Evolutionary conservation across 2,329 filamentous ascomycete genomes (phyloP).

Genomic region (Alternaria arbusti): DNA sequence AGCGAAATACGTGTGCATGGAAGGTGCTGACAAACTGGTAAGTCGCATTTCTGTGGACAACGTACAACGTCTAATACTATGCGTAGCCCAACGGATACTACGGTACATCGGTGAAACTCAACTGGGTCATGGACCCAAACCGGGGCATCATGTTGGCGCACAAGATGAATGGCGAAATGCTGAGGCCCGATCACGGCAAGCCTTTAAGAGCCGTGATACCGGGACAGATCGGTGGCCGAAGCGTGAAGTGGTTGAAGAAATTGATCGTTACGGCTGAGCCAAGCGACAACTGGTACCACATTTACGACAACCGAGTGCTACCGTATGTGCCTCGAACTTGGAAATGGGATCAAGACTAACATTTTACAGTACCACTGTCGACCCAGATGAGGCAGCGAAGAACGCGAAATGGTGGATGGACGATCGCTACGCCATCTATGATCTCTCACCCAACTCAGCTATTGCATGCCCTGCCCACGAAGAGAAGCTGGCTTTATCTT

Average conservation of each 20-base stretch:
- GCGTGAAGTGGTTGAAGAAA: constrained; percentile 89
- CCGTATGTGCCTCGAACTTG: constrained; percentile 57
- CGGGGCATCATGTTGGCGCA: constrained; percentile 86
- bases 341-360: background rate
- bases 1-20: constrained; percentile 87
- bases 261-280: constrained; percentile 79
- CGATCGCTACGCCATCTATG: constrained; percentile 91
- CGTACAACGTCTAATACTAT: constrained; percentile 10
- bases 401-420: constrained; percentile 83
- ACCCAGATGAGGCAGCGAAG: constrained; percentile 78
- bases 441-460: constrained; percentile 85
- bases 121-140: constrained; percentile 85
- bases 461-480: constrained; percentile 81
- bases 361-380: constrained; percentile 70
- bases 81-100: constrained; percentile 82
- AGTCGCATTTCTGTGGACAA: constrained; percentile 15
- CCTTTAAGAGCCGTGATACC: constrained; percentile 84
- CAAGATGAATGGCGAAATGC: constrained; percentile 84
- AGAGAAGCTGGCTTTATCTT: constrained; percentile 64
- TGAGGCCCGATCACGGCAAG: constrained; percentile 84
- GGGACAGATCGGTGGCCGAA: constrained; percentile 88
- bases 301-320: constrained; percentile 89
- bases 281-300: constrained; percentile 94
- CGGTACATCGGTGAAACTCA: constrained; percentile 85
- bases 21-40: constrained; percentile 81